A percentile compares a stretch with the other conserved stretches of the same genome.
Conservation (phyloP, 257 asterid genomes). For the Parsonsia alboflavescens region DNA sequence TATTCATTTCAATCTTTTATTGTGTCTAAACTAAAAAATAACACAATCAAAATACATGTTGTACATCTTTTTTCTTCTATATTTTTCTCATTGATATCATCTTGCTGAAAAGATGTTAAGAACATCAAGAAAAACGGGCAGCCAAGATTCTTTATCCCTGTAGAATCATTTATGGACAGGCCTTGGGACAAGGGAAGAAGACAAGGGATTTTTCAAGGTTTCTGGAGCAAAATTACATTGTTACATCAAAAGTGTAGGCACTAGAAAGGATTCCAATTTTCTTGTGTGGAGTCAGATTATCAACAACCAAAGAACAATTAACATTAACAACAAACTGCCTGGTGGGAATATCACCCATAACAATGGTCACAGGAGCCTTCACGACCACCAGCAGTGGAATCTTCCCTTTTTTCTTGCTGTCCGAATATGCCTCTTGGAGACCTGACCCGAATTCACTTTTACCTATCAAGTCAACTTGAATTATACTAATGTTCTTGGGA, state of each 20-base stretch:
- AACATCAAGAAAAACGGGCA: neutral
- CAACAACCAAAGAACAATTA: slow-evolving; percentile 33
- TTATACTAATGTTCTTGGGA: slow-evolving; percentile 26
- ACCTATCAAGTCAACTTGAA: slow-evolving; percentile 38
- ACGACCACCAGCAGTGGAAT: slow-evolving; percentile 44
- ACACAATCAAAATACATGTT: no score
- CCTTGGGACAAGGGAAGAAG: neutral
- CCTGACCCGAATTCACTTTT: slow-evolving; percentile 31
- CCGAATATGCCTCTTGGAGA: slow-evolving; percentile 23
- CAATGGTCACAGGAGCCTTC: slow-evolving; percentile 31
- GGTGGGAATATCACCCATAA: slow-evolving; percentile 2
- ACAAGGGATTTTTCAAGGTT: neutral
- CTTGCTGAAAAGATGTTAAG: neutral
- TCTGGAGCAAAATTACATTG: slow-evolving; percentile 12
- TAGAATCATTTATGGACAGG: neutral
- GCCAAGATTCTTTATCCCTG: neutral
- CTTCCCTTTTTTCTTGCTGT: slow-evolving; percentile 18
- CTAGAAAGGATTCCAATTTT: slow-evolving; percentile 27
- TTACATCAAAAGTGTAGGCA: slow-evolving; percentile 5
- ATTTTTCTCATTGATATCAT: neutral
- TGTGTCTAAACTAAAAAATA: neutral
- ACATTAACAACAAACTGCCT: slow-evolving; percentile 23
- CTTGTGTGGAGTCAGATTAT: slow-evolving; percentile 30
- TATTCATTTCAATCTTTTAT: neutral
- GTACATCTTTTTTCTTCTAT: no score